phyloP scores from a whole-genome alignment of 148 eudicot species.

The Cornus florida region DNA sequence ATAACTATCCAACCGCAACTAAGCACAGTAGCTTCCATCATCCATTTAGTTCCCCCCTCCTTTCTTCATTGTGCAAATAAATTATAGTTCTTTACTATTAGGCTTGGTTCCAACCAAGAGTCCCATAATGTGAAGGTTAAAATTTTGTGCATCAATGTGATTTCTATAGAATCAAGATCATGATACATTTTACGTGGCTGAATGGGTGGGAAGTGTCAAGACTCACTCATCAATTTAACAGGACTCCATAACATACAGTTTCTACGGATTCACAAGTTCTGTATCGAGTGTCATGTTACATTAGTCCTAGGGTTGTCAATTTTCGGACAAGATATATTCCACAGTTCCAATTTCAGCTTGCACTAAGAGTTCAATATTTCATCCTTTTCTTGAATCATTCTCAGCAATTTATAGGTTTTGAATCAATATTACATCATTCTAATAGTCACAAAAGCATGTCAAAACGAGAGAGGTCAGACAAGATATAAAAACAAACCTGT shows the following conservation, averaged over 20 bases:
- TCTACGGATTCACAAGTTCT: not conserved
- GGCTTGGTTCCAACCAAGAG: too few relatives aligned
- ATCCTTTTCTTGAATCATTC: not conserved
- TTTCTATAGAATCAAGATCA: not conserved
- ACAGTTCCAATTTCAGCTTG: not conserved
- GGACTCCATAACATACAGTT: not conserved
- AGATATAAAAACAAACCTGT: constrained; percentile 30
- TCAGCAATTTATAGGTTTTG: not conserved
- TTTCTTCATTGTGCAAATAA: too few relatives aligned
- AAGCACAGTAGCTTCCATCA: too few relatives aligned
- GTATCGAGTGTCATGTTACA: not conserved
- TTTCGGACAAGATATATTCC: too few relatives aligned
- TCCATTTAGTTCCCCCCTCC: too few relatives aligned
- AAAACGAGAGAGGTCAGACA: not conserved
- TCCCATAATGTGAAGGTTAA: not conserved
- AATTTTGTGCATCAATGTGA: too few relatives aligned
- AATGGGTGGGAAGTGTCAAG: not conserved
- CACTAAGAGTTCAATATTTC: not conserved
- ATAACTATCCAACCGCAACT: too few relatives aligned
- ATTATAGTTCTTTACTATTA: too few relatives aligned
- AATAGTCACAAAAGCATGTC: not conserved
- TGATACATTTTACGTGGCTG: not conserved
- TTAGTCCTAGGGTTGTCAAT: too few relatives aligned
- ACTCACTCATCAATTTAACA: not conserved
- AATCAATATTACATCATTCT: not conserved